Percentiles rank a stretch among this genome's conserved stretches.
Evolutionary conservation across 495 filamentous ascomycete species (phyloP).

Genomic region (Podospora tetraspora): DNA sequence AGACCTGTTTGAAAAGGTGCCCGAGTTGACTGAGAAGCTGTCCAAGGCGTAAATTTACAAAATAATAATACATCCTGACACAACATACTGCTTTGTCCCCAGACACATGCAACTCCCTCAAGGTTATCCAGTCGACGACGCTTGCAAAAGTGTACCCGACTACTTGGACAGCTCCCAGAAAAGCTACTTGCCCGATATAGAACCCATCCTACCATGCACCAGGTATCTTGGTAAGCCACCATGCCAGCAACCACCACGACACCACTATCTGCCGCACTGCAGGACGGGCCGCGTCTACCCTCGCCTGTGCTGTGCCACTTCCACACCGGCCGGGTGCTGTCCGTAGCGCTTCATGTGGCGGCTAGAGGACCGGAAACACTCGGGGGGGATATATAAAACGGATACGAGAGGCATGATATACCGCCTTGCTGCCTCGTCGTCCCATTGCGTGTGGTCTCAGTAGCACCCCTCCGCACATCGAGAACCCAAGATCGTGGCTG

Average conservation of each 20-base stretch:
- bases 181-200: not conserved
- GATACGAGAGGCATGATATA: not conserved
- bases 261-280: not conserved
- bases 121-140: not conserved
- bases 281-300: not conserved
- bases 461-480: not conserved
- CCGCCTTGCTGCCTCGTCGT: not conserved
- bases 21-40: constrained; percentile 93
- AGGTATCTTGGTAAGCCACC: not conserved
- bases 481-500: not conserved
- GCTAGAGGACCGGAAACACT: not conserved
- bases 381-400: not conserved
- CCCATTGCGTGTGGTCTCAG: not conserved
- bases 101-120: not conserved
- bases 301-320: not conserved
- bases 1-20: constrained; percentile 91
- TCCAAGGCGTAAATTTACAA: constrained; percentile 50
- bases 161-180: not conserved
- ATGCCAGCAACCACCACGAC: not conserved
- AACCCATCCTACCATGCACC: not conserved
- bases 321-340: not conserved
- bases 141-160: not conserved
- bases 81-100: not conserved
- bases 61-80: not conserved
- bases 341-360: not conserved